A percentile compares a stretch with the other conserved stretches of the same genome.
Evolutionary conservation across 2,329 filamentous ascomycete species (phyloP).

Genomic region (Orbilia brochopaga): DNA sequence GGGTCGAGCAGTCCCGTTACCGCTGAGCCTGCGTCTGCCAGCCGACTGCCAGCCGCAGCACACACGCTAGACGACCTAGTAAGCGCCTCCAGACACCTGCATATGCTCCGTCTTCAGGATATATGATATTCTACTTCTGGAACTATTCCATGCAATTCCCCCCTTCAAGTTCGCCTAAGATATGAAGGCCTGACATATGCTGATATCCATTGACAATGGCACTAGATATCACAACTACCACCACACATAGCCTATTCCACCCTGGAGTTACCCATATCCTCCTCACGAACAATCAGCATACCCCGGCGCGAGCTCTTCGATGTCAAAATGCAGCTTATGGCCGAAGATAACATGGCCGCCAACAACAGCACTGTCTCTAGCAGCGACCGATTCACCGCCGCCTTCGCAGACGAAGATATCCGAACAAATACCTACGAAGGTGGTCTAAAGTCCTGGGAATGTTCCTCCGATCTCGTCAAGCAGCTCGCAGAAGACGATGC

Average conservation of each 20-base stretch:
- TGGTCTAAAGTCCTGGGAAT: slow-evolving; percentile 90
- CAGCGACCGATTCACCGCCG: slow-evolving; percentile 18
- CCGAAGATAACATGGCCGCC: slow-evolving; percentile 61
- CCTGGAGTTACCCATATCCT: slow-evolving; percentile 67
- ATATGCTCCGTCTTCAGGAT: neutral
- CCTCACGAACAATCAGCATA: slow-evolving; percentile 64
- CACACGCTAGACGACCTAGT: slow-evolving; percentile 46
- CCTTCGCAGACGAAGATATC: slow-evolving; percentile 68
- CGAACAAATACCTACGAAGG: slow-evolving; percentile 84
- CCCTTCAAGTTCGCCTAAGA: neutral
- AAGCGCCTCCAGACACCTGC: slow-evolving; percentile 9
- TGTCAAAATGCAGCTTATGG: slow-evolving; percentile 80
- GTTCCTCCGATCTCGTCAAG: slow-evolving; percentile 78
- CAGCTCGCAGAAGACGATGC: slow-evolving; percentile 61
- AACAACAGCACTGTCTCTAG: neutral
- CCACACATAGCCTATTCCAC: slow-evolving; percentile 75
- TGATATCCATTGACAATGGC: neutral
- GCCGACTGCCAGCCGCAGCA: slow-evolving; percentile 23
- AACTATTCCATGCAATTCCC: too few relatives aligned
- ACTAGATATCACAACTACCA: slow-evolving; percentile 62
- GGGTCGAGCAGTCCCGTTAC: neutral
- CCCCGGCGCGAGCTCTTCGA: slow-evolving; percentile 82
- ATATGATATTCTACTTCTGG: too few relatives aligned
- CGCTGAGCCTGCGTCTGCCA: slow-evolving; percentile 6
- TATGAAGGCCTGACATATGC: neutral